These are phyloP conservation scores for Colletotrichum gloeosporioides DNA, from an alignment of 2,329 filamentous ascomycete genomes.

Conservation along the genomic window DNA sequence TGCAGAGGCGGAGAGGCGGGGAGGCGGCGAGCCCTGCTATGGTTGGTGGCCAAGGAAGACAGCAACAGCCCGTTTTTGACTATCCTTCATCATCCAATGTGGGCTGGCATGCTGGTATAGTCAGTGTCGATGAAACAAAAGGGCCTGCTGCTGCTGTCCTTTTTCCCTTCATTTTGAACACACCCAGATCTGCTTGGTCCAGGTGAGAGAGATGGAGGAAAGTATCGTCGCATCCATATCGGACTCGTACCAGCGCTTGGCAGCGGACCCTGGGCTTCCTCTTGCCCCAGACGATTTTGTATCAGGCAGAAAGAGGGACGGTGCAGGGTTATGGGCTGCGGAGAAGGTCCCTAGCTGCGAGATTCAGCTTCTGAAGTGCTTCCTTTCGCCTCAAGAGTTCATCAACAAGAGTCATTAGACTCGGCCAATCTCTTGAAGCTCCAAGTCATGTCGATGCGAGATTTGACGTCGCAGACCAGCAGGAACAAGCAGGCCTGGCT, in stretches of 20 bases:
- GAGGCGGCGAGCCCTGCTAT: background rate
- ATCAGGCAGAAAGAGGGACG: background rate
- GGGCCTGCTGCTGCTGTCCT: background rate
- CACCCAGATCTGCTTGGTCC: background rate
- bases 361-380: background rate
- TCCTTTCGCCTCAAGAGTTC: background rate
- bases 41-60: background rate
- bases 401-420: background rate
- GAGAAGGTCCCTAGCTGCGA: constrained; percentile 6
- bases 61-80: background rate
- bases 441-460: background rate
- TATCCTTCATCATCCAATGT: background rate
- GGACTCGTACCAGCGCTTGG: background rate
- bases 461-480: background rate
- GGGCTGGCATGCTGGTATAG: background rate
- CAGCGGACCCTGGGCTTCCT: background rate
- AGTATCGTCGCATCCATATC: background rate
- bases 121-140: background rate
- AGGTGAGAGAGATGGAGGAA: background rate
- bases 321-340: background rate
- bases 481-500: background rate
- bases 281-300: background rate
- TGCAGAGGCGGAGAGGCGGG: background rate
- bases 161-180: background rate
- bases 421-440: background rate